Percentiles rank a stretch among this genome's conserved stretches.
phyloP scores from a whole-genome alignment of 805 yeast genomes.

The Candida broadrunensis region DNA sequence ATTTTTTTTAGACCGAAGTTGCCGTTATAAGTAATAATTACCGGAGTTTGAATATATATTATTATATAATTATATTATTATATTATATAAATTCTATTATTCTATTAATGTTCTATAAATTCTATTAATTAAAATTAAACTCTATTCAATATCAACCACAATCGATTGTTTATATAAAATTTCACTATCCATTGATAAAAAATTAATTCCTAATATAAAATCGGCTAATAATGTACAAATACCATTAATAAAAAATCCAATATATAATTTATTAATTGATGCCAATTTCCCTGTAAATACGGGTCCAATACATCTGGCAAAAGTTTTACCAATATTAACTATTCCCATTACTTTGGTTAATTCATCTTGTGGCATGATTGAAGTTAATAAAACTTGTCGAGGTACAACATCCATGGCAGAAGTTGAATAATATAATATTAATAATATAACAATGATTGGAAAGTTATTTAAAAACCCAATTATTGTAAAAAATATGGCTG shows the following conservation, averaged over 20 bases:
- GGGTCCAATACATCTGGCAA: constrained; percentile 83
- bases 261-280: constrained; percentile 39
- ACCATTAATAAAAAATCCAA: constrained; percentile 54
- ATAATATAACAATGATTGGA: constrained; percentile 48
- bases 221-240: constrained; percentile 50
- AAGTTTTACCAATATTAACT: constrained; percentile 82
- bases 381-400: constrained; percentile 73
- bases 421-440: constrained; percentile 58
- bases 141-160: not conserved
- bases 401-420: constrained; percentile 91
- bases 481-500: constrained; percentile 53
- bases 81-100: too few relatives aligned
- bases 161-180: constrained; percentile 17
- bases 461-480: constrained; percentile 28
- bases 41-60: too few relatives aligned
- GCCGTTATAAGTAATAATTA: too few relatives aligned
- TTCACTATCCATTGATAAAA: constrained; percentile 37
- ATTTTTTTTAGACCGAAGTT: too few relatives aligned
- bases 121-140: too few relatives aligned
- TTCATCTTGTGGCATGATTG: constrained; percentile 60
- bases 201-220: constrained; percentile 39
- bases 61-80: too few relatives aligned
- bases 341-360: constrained; percentile 78
- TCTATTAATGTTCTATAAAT: too few relatives aligned
- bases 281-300: constrained; percentile 75